A percentile compares a stretch with the other conserved stretches of the same genome.
Evolutionary conservation across 169 alveolate genomes (phyloP).

Genomic region (Eimeria brunetti): DNA sequence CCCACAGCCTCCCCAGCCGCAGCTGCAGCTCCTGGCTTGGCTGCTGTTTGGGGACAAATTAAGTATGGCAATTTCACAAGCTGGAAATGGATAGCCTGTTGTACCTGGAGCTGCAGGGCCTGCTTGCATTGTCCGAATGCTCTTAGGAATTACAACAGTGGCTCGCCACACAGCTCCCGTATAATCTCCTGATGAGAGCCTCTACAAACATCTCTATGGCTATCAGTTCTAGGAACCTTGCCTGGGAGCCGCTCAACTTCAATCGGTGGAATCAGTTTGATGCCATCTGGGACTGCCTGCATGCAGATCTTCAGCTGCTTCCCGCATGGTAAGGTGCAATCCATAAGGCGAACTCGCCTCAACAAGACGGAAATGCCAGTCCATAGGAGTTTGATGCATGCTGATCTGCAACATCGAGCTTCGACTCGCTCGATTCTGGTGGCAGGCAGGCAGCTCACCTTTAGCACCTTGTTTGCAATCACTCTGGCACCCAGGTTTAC

Average conservation of each 20-base stretch:
- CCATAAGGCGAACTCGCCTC: conserved; percentile 16
- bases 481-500: conserved; percentile 1
- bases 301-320: not conserved
- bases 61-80: not conserved
- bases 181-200: conserved; percentile 17
- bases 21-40: not conserved
- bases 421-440: not conserved
- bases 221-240: not conserved
- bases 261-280: conserved; percentile 35
- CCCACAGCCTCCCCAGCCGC: conserved; percentile 33
- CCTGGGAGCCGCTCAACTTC: conserved; percentile 53
- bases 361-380: conserved; percentile 62
- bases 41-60: not conserved
- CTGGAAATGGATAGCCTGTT: not conserved
- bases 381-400: conserved; percentile 12
- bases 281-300: conserved; percentile 51
- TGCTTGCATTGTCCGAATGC: not conserved
- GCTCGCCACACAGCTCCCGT: conserved; percentile 71
- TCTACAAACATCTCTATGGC: not conserved
- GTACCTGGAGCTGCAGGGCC: conserved; percentile 2
- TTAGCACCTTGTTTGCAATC: conserved; percentile 60
- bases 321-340: not conserved
- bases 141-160: conserved; percentile 47
- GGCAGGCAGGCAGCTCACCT: conserved; percentile 18
- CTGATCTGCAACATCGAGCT: not conserved